A percentile compares a stretch with the other conserved stretches of the same genome.
These are phyloP conservation scores for Dichotomopilus funicola DNA, from an alignment of 2,329 filamentous ascomycete genomes.

Conservation along the genomic window DNA sequence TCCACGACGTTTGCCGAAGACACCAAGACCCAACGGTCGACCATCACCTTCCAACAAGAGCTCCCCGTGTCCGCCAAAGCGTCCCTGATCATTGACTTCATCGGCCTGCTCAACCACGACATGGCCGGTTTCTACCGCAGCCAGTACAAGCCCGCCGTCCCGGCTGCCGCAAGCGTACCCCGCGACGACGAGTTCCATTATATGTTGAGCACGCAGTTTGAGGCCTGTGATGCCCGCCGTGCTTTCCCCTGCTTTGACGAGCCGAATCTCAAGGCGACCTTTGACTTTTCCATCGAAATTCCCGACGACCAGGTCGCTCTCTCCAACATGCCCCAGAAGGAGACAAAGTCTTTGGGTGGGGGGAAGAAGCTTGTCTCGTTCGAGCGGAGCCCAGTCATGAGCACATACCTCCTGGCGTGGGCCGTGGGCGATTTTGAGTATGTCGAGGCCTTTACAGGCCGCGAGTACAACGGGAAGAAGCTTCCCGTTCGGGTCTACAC, in stretches of 20 bases:
- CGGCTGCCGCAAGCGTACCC: slow-evolving; percentile 70
- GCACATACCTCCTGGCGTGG: slow-evolving; percentile 87
- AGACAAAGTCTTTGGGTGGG: slow-evolving; percentile 49
- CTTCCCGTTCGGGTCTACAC: slow-evolving; percentile 95
- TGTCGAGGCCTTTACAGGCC: slow-evolving; percentile 81
- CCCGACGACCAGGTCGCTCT: slow-evolving; percentile 82
- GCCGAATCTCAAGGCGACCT: slow-evolving; percentile 92
- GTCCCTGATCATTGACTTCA: slow-evolving; percentile 55
- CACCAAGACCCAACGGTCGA: slow-evolving; percentile 75
- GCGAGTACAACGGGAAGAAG: slow-evolving; percentile 84
- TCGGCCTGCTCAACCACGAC: slow-evolving; percentile 78
- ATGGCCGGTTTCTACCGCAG: slow-evolving; percentile 92
- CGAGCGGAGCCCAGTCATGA: slow-evolving; percentile 82
- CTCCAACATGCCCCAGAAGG: slow-evolving; percentile 92
- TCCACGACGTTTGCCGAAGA: slow-evolving; percentile 71
- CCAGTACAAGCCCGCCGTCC: slow-evolving; percentile 73
- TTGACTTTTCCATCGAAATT: slow-evolving; percentile 88
- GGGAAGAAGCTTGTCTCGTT: slow-evolving; percentile 73
- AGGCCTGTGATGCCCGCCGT: slow-evolving; percentile 87
- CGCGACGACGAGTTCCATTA: slow-evolving; percentile 60
- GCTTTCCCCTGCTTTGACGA: slow-evolving; percentile 99
- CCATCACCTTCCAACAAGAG: slow-evolving; percentile 64
- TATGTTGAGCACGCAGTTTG: slow-evolving; percentile 95
- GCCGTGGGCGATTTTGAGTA: slow-evolving; percentile 96
- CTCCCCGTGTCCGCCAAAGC: slow-evolving; percentile 62